These are phyloP conservation scores for Cercospora sp. DNA, from an alignment of 2,329 filamentous ascomycete species.

Conservation along the genomic window DNA sequence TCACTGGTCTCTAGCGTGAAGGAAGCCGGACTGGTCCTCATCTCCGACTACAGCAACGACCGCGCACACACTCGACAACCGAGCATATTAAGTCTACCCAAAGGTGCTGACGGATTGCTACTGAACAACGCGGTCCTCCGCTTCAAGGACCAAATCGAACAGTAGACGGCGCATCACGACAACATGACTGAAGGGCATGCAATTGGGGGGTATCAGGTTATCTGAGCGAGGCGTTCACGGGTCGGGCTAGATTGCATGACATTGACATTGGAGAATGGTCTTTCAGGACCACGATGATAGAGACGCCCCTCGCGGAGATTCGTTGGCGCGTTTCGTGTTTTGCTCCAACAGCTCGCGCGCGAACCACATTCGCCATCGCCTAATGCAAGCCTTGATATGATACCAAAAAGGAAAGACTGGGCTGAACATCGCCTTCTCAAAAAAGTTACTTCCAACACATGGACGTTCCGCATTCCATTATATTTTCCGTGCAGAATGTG, in stretches of 20 bases:
- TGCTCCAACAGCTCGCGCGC: background rate
- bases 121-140: slow-evolving; percentile 82
- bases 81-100: slow-evolving; percentile 62
- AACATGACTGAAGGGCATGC: slow-evolving; percentile 5
- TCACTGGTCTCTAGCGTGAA: slow-evolving; percentile 92
- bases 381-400: background rate
- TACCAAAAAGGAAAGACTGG: background rate
- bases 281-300: background rate
- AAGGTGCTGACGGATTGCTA: slow-evolving; percentile 84
- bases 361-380: background rate
- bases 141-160: slow-evolving; percentile 83
- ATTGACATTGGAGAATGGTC: background rate
- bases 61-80: slow-evolving; percentile 41
- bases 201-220: slow-evolving; percentile 2
- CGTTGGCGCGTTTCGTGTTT: background rate
- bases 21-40: slow-evolving; percentile 85
- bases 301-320: background rate
- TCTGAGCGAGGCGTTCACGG: slow-evolving; percentile 20
- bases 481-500: background rate
- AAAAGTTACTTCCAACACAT: background rate
- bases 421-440: background rate
- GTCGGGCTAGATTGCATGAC: background rate
- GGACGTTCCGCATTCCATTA: background rate
- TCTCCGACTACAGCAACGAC: slow-evolving; percentile 69
- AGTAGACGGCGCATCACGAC: slow-evolving; percentile 18